phyloP scores from a whole-genome alignment of 768 basidiomycete genomes.

The Royoungia palumana region DNA sequence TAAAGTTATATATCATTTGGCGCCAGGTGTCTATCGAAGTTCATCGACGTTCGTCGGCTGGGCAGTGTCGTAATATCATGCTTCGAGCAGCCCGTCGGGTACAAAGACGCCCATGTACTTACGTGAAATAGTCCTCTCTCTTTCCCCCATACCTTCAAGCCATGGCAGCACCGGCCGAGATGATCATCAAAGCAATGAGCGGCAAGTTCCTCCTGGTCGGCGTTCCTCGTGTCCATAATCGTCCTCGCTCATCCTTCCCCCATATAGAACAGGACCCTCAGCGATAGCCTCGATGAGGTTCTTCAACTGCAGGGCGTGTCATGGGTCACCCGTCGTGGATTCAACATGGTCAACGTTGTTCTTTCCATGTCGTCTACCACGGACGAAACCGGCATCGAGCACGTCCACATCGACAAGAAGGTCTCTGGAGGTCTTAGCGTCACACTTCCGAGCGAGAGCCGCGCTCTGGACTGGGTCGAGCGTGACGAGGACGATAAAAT shows the following conservation, averaged over 20 bases:
- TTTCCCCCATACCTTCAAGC: slow-evolving; percentile 7
- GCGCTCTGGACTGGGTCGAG: slow-evolving; percentile 57
- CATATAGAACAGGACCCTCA: slow-evolving; percentile 63
- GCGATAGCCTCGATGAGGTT: slow-evolving; percentile 59
- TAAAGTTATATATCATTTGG: too few species aligned
- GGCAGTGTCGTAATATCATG: too few species aligned
- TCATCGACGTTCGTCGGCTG: too few species aligned
- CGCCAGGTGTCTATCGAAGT: too few species aligned
- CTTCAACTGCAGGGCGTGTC: slow-evolving; percentile 67
- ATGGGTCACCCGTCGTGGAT: slow-evolving; percentile 67
- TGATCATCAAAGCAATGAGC: slow-evolving; percentile 56
- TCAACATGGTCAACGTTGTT: slow-evolving; percentile 53
- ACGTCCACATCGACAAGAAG: slow-evolving; percentile 63
- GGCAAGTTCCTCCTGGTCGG: slow-evolving; percentile 64
- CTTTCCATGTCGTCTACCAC: slow-evolving; percentile 62
- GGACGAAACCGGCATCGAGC: slow-evolving; percentile 56
- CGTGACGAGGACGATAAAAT: slow-evolving; percentile 53
- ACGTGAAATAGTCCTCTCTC: too few species aligned
- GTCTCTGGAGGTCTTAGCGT: slow-evolving; percentile 61
- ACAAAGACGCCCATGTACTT: too few species aligned
- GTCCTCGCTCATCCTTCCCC: not conserved
- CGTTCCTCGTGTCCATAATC: not conserved
- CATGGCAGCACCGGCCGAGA: slow-evolving; percentile 65
- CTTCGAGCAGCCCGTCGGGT: too few species aligned
- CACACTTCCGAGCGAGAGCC: slow-evolving; percentile 51